Percentiles rank a stretch among this genome's conserved stretches.
Conservation (phyloP, 768 basidiomycete species). For the Tricholoma hemisulphureum region DNA sequence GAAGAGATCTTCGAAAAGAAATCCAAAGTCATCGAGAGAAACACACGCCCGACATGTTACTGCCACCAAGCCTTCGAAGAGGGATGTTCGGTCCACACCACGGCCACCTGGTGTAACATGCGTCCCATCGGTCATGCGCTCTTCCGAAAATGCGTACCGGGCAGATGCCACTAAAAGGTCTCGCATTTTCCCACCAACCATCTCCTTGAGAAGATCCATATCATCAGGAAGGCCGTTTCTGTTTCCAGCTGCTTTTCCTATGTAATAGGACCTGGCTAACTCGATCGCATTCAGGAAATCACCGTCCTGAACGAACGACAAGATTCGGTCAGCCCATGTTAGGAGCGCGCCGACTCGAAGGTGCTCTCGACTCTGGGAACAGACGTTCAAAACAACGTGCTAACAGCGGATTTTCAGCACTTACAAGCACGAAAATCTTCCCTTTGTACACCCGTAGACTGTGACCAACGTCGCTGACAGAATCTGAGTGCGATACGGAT, state of each 20-base stretch:
- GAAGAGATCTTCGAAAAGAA: constrained; percentile 91
- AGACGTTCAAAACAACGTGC: constrained; percentile 2
- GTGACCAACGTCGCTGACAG: constrained; percentile 56
- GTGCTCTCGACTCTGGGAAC: constrained; percentile 58
- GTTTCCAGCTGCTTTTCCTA: constrained; percentile 79
- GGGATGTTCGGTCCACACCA: constrained; percentile 86
- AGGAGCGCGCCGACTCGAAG: constrained; percentile 81
- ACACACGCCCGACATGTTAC: constrained; percentile 79
- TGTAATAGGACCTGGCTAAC: constrained; percentile 77
- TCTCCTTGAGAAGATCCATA: constrained; percentile 48
- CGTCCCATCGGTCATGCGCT: constrained; percentile 88
- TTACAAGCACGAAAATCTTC: constrained; percentile 86
- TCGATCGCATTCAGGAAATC: constrained; percentile 92
- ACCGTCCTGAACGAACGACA: constrained; percentile 78
- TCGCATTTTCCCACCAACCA: constrained; percentile 73
- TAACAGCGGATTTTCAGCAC: constrained; percentile 26
- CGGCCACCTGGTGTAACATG: constrained; percentile 79
- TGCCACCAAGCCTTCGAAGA: constrained; percentile 86
- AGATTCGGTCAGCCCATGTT: constrained; percentile 93
- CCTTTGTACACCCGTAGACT: constrained; percentile 84
- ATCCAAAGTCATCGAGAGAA: constrained; percentile 76
- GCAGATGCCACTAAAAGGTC: constrained; percentile 87
- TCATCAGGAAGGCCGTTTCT: constrained; percentile 81
- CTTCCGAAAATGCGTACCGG: constrained; percentile 90
- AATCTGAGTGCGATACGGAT: constrained; percentile 46